Percentiles rank a stretch among this genome's conserved stretches.
phyloP scores from a whole-genome alignment of 2,329 filamentous ascomycete species.

The Fusarium ramigenum region DNA sequence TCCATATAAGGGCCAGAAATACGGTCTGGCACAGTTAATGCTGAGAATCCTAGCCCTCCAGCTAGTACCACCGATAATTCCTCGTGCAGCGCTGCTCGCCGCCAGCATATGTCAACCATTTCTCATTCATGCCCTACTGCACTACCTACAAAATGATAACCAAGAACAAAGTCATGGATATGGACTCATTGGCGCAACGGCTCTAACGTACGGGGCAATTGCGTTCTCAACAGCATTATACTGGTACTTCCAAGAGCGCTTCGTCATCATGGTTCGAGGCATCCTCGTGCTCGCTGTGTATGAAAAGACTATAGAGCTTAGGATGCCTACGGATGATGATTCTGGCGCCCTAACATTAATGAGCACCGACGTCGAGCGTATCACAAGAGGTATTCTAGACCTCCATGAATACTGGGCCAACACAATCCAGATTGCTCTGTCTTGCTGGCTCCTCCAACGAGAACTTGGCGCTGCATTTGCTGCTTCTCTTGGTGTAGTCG shows the following conservation, averaged over 20 bases:
- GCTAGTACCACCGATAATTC: neutral
- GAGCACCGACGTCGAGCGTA: neutral
- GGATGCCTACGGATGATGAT: neutral
- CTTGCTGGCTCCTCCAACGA: neutral
- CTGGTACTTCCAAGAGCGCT: neutral
- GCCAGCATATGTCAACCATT: neutral
- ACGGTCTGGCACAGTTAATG: fast-evolving
- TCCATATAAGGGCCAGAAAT: neutral
- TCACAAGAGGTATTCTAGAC: neutral
- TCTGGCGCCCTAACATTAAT: neutral
- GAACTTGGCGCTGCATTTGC: neutral
- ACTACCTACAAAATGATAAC: neutral
- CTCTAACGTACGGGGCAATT: neutral
- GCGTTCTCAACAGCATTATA: neutral
- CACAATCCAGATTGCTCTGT: neutral
- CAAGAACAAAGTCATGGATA: neutral
- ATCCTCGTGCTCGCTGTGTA: neutral
- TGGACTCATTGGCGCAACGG: neutral
- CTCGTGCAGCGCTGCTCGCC: neutral
- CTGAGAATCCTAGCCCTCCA: fast-evolving
- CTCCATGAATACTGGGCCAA: neutral
- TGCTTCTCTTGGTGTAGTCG: neutral
- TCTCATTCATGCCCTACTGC: neutral
- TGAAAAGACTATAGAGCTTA: neutral
- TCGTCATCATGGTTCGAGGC: neutral